Evolutionary conservation across 148 eudicot genomes (phyloP).

Genomic region (Diospyros kaki): DNA sequence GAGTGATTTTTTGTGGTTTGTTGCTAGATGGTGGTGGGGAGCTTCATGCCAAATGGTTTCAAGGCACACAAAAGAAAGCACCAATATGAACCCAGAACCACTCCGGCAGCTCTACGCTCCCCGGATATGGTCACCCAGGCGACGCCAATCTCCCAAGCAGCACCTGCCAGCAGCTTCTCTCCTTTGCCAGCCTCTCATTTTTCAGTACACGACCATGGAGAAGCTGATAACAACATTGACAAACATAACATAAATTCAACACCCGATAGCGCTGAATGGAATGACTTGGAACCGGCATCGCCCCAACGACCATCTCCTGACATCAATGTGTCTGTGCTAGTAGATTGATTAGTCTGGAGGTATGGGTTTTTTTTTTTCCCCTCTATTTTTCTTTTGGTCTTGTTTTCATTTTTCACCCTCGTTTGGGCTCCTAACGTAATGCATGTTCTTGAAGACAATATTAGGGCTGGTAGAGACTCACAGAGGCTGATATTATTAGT

Average conservation of each 20-base stretch:
- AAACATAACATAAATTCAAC: conserved; percentile 36
- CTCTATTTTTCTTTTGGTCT: background rate
- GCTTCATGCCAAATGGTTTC: conserved; percentile 38
- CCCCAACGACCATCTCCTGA: conserved; percentile 35
- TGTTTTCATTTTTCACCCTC: background rate
- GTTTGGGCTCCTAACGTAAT: background rate
- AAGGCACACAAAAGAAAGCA: conserved; percentile 44
- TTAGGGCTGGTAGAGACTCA: conserved; percentile 13
- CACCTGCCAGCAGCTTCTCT: conserved; percentile 16
- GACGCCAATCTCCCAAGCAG: conserved; percentile 39
- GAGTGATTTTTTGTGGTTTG: background rate
- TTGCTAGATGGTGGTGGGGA: conserved; percentile 60
- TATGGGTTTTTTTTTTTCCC: background rate
- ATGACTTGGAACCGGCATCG: conserved; percentile 18
- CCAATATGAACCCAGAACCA: conserved; percentile 20
- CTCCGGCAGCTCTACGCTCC: conserved; percentile 12
- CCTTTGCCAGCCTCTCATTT: conserved; percentile 19
- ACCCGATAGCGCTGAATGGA: conserved; percentile 30
- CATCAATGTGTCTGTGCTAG: conserved; percentile 29
- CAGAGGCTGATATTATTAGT: conserved; percentile 5
- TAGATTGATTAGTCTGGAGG: conserved; percentile 19
- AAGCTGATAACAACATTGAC: conserved; percentile 31
- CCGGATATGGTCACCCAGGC: conserved; percentile 28
- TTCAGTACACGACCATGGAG: conserved; percentile 22
- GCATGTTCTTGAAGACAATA: background rate